phyloP scores from a whole-genome alignment of 495 filamentous ascomycete species.

The Aspergillus cristatus region DNA sequence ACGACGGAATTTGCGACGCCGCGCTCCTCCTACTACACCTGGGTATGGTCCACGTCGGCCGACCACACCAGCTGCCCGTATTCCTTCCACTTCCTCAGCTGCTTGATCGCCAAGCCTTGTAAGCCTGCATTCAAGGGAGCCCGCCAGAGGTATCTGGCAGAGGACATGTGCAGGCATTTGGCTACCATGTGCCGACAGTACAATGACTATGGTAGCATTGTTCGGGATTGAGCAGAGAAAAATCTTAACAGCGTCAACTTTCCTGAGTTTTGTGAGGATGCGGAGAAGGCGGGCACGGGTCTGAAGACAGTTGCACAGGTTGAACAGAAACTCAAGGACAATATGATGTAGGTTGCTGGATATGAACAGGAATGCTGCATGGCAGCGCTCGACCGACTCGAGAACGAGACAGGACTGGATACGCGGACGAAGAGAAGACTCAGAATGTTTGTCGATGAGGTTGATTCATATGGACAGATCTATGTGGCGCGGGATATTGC shows the following conservation, averaged over 20 bases:
- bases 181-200: constrained; percentile 29
- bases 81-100: constrained; percentile 26
- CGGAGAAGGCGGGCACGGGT: background rate
- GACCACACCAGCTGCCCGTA: constrained; percentile 27
- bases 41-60: constrained; percentile 26
- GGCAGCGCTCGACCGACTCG: constrained; percentile 7
- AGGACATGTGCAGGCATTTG: constrained; percentile 20
- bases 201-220: constrained; percentile 29
- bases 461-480: constrained; percentile 32
- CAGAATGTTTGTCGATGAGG: constrained; percentile 26
- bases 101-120: constrained; percentile 11
- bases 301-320: background rate
- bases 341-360: constrained; percentile 17
- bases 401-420: background rate
- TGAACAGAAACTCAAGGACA: constrained; percentile 7
- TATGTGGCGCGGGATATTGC: constrained; percentile 24
- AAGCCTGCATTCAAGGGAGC: constrained; percentile 6
- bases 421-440: constrained; percentile 7
- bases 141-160: constrained; percentile 18
- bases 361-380: constrained; percentile 17
- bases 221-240: constrained; percentile 20
- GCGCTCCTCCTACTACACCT: constrained; percentile 12
- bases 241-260: constrained; percentile 36
- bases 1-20: background rate
- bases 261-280: constrained; percentile 22